Evolutionary conservation across 2,329 filamentous ascomycete genomes (phyloP), one percentile per base, ranked within the genome.

Genomic region (Neodidymelliopsis sp.): DNA sequence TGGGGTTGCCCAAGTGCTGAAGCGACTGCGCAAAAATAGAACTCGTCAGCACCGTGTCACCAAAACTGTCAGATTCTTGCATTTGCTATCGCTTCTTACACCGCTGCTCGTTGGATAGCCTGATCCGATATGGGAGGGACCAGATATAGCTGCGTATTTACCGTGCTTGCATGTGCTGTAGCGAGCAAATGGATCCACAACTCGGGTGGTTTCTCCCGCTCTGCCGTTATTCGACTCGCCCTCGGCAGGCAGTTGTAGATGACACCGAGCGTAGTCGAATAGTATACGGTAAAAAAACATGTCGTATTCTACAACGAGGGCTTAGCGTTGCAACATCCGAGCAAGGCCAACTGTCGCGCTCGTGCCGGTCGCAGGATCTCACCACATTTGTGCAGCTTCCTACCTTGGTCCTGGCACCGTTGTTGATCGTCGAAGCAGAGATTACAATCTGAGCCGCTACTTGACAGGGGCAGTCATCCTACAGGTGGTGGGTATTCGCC

Each of bases 11-110:
- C n/a, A n/a, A n/a, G n/a, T n/a, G n/a, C n/a, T n/a, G n/a, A n/a
- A 11, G 18, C 7, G 28, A 30, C 38, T 15, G 28, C 25, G 13
- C 39, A 33, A 15, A 19, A 15, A 33, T 12, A n/a, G 36, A 6
- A 23, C 8, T 10, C 25, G 40, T 43, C 30, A 43, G 40, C 40
- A 6, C 16, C 29, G 40, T 43, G n/a, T 19, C 6, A 43, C 31
- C 12, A 34, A 6, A 11, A 2, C 8, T 22, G 40, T 35, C 40
- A 41, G 28, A 23, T 18, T 33, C n/a, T n/a, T 35, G 18, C 12
- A 13, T 20, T 18, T n/a, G n/a, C n/a, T 8, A 4, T 19, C 7
- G 2, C 4, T n/a, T 23, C 13, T 35, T 16, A 35, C 23, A 23
- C 31, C 24, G 30, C 30, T 16, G 30, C 18, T 13, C 7, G 7